These are phyloP conservation scores for Xylaria scruposa DNA, from an alignment of 495 filamentous ascomycete species.

Conservation along the genomic window DNA sequence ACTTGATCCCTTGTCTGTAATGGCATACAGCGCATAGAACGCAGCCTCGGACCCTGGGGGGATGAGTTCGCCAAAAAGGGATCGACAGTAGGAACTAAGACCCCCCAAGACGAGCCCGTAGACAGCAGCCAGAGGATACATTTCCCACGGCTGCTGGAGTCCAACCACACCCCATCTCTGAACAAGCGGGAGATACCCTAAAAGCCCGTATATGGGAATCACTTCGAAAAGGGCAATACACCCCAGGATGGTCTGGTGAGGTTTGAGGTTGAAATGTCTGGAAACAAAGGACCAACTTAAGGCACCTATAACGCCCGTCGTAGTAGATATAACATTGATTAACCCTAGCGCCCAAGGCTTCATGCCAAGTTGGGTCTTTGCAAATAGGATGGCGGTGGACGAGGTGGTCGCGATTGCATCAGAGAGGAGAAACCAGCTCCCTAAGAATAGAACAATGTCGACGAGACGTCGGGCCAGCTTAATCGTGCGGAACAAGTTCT, in stretches of 20 bases:
- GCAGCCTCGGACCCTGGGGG: slow-evolving; percentile 93
- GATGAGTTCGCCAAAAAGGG: slow-evolving; percentile 88
- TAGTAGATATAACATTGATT: slow-evolving; percentile 89
- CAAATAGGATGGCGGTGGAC: slow-evolving; percentile 93
- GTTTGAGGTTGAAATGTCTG: slow-evolving; percentile 64
- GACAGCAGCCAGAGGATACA: slow-evolving; percentile 89
- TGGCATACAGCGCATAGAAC: slow-evolving; percentile 95
- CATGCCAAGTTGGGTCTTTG: slow-evolving; percentile 93
- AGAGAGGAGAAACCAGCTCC: slow-evolving; percentile 91
- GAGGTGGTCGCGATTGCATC: slow-evolving; percentile 95
- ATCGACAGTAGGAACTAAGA: slow-evolving; percentile 90
- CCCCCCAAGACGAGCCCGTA: slow-evolving; percentile 95
- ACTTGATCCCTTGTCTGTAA: slow-evolving; percentile 96
- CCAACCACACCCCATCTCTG: slow-evolving; percentile 76
- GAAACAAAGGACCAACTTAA: slow-evolving; percentile 88
- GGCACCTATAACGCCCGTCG: slow-evolving; percentile 82
- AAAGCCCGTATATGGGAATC: slow-evolving; percentile 88
- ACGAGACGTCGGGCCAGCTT: slow-evolving; percentile 78
- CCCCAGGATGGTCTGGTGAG: slow-evolving; percentile 86
- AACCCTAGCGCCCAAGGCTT: slow-evolving; percentile 83
- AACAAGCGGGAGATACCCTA: slow-evolving; percentile 88
- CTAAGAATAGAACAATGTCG: slow-evolving; percentile 87
- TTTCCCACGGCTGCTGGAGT: slow-evolving; percentile 92
- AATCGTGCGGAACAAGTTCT: slow-evolving; percentile 78
- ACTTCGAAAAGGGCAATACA: slow-evolving; percentile 90